These are phyloP conservation scores for Hymenoscyphus scutula DNA, from an alignment of 2,329 filamentous ascomycete genomes.

Conservation along the genomic window DNA sequence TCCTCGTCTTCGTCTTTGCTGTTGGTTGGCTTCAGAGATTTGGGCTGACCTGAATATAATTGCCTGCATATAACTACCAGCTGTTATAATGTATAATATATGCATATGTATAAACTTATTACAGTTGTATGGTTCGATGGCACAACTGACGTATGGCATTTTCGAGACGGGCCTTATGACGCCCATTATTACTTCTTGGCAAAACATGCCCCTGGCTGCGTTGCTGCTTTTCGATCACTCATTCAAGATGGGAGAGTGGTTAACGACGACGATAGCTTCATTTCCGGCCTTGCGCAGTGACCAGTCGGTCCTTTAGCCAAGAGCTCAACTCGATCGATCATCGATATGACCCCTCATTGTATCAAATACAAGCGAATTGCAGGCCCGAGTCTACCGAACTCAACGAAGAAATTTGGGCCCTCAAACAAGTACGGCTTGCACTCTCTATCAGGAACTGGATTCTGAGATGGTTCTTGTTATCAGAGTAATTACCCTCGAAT, in stretches of 20 bases:
- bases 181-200: not conserved
- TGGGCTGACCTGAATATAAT: no score
- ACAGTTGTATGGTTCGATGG: constrained; percentile 1
- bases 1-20: not conserved
- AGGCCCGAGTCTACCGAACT: no score
- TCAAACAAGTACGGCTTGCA: no score
- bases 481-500: no score
- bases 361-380: no score
- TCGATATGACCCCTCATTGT: no score
- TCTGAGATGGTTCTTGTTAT: no score
- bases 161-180: not conserved
- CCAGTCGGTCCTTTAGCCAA: not conserved
- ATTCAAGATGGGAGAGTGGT: not conserved
- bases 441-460: no score
- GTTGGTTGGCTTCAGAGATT: not conserved
- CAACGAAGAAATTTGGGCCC: no score
- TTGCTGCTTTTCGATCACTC: not conserved
- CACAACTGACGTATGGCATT: not conserved
- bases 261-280: not conserved
- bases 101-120: not conserved
- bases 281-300: not conserved
- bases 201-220: not conserved
- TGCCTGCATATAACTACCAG: no score
- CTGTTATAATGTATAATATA: not conserved
- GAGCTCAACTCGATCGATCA: not conserved